A percentile compares a stretch with the other conserved stretches of the same genome.
Conservation (phyloP, 805 yeast species). For the Wickerhamomyces ciferrii region DNA sequence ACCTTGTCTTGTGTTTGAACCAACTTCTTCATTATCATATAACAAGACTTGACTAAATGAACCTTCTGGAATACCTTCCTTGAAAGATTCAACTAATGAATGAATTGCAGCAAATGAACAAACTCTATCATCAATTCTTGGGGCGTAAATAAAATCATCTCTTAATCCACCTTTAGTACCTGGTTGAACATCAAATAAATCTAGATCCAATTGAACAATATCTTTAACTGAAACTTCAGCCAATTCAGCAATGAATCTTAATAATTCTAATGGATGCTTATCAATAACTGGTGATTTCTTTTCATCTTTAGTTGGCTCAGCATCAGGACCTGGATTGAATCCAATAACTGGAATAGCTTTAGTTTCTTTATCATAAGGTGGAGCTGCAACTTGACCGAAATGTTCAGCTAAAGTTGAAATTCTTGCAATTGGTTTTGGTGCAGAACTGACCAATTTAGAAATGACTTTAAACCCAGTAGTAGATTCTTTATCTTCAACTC, state of each 20-base stretch:
- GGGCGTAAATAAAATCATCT: conserved; percentile 73
- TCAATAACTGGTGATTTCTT: conserved; percentile 60
- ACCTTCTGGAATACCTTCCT: conserved; percentile 27
- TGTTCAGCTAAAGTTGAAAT: conserved; percentile 87
- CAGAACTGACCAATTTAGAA: conserved; percentile 45
- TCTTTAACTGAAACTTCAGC: conserved; percentile 56
- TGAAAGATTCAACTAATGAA: conserved; percentile 47
- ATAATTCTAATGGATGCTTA: conserved; percentile 59
- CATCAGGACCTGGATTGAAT: conserved; percentile 31
- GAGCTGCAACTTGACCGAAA: conserved; percentile 64
- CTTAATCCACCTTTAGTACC: conserved; percentile 75
- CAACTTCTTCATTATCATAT: conserved; percentile 81
- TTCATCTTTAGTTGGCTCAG: conserved; percentile 55
- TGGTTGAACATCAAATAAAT: conserved; percentile 75
- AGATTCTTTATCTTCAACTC: conserved; percentile 25
- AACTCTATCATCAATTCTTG: conserved; percentile 81
- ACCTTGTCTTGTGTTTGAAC: conserved; percentile 76
- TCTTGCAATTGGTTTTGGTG: conserved; percentile 70
- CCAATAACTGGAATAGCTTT: conserved; percentile 78
- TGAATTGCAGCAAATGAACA: conserved; percentile 71
- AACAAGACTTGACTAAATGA: conserved; percentile 56
- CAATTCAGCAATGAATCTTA: conserved; percentile 63
- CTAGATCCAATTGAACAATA: conserved; percentile 67
- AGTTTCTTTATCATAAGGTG: conserved; percentile 74
- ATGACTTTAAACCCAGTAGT: conserved; percentile 27